Base-by-base conservation (phyloP, 495 filamentous ascomycete genomes). In the Corynascus novoguineensis region DNA sequence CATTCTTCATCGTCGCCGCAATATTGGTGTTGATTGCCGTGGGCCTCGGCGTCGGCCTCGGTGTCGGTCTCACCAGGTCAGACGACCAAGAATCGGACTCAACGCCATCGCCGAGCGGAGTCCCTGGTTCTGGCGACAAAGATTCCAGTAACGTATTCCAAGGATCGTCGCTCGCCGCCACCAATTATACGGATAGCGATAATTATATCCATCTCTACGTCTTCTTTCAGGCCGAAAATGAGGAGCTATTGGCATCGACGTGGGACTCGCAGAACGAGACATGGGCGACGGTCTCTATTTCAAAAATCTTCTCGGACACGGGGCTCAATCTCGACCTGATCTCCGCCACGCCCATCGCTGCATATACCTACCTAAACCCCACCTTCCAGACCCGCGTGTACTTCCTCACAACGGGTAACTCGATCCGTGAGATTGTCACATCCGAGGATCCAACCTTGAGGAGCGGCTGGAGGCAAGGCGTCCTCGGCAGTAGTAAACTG, bases 341-440 rank as follows among this genome's bases (percentile, higher is more conserved):
- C 19, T 21, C 40, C 7, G 40, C 40, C 40, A 24, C 19, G 5
- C 40, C 40, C 19, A 44, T 44, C 21, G 40, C 40, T 10, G 40
- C 40, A 8, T 44, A 44, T 21, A 44, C 40, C 19, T 44, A 44
- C 40, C 21, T 21, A 6, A 44, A 44, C 40, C 40, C 40, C 1
- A 44, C 40, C 19, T 44, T 44, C 40, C 40, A 44, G 40, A 44
- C 40, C 19, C 40, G 40, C 40, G 40, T 44, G 19, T 44, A 44
- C 19, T 44, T 44, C 21, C 40, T 44, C 40, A 44, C 40, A 3
- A 44, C 19, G 21, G 21, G 21, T 10, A 44, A 44, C 21, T 44
- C 40, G 17, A 44, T 44, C 40, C 40, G 40, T 21, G 40, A 44
- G 21, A 22, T 44, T 21, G 24, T 44, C 5, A 24, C 40, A 3